Conservation (phyloP, 352 stramenopile species). For the Phytophthora pinifolia region DNA sequence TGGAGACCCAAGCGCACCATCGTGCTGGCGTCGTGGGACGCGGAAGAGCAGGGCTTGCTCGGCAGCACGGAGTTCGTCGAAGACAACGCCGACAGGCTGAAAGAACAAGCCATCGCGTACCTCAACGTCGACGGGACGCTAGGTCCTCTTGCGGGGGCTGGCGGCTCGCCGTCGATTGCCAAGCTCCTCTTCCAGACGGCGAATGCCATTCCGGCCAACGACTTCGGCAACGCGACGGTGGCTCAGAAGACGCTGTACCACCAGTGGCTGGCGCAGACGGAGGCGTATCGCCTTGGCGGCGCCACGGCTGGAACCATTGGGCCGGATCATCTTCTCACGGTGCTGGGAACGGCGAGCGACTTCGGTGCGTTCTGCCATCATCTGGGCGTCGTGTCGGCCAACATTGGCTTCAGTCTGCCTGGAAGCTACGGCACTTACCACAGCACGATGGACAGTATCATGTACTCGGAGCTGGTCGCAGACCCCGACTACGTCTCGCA, state of each 20-base stretch:
- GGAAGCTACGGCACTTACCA: conserved; percentile 75
- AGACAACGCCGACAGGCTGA: conserved; percentile 48
- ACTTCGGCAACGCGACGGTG: conserved; percentile 29
- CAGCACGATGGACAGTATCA: conserved; percentile 82
- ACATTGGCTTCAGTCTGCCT: conserved; percentile 51
- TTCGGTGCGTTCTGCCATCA: conserved; percentile 81
- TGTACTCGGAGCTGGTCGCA: conserved; percentile 57
- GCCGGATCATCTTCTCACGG: conserved; percentile 41
- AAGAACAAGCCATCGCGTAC: conserved; percentile 70
- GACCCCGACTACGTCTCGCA: conserved; percentile 57
- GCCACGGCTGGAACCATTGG: conserved; percentile 29
- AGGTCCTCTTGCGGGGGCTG: conserved; percentile 49
- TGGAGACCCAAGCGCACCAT: conserved; percentile 79
- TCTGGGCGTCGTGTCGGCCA: conserved; percentile 73
- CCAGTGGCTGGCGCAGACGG: conserved; percentile 37
- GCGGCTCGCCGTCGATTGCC: conserved; percentile 68
- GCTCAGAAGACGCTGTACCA: conserved; percentile 35
- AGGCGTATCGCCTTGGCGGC: conserved; percentile 26
- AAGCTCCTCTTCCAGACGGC: conserved; percentile 55
- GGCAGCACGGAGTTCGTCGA: conserved; percentile 86
- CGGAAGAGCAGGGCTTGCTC: conserved; percentile 84
- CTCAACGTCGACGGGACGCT: conserved; percentile 85
- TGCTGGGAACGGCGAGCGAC: conserved; percentile 60
- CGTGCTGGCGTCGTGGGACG: conserved; percentile 81
- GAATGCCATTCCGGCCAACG: conserved; percentile 53